A percentile compares a stretch with the other conserved stretches of the same genome.
These are phyloP conservation scores for Benincasa hispida DNA, from an alignment of 306 rosid genomes.

Conservation along the genomic window DNA sequence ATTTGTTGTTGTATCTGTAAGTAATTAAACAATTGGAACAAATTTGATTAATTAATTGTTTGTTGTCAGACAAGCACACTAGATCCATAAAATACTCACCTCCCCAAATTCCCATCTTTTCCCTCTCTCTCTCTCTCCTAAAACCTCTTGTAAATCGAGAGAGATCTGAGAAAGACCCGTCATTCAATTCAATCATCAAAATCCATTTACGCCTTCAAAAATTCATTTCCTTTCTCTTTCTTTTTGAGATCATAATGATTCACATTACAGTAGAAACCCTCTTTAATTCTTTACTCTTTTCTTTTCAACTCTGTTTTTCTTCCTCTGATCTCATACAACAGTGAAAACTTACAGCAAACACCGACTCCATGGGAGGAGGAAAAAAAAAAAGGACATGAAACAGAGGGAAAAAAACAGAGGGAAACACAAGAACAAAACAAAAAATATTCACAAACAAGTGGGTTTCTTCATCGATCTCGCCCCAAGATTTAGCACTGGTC, in stretches of 20 bases:
- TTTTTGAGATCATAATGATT: neutral
- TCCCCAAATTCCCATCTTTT: conserved; percentile 5
- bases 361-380: neutral
- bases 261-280: neutral
- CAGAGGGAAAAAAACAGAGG: neutral
- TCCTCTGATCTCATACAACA: neutral
- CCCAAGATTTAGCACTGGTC: no score
- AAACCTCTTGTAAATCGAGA: neutral
- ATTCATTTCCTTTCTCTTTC: neutral
- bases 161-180: conserved; percentile 30
- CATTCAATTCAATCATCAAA: conserved; percentile 11
- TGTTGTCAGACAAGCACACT: conserved; percentile 37
- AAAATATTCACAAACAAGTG: neutral
- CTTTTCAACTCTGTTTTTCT: neutral
- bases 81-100: conserved; percentile 31
- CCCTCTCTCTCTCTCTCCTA: neutral
- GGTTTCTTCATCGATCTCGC: neutral
- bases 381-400: neutral
- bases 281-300: neutral
- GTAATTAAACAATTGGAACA: conserved; percentile 13
- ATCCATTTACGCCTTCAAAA: neutral
- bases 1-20: neutral
- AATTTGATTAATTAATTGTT: conserved; percentile 17
- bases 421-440: neutral
- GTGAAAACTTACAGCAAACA: neutral